A percentile compares a stretch with the other conserved stretches of the same genome.
Conservation (phyloP, 2,329 filamentous ascomycete genomes). For the Talaromyces sp. region DNA sequence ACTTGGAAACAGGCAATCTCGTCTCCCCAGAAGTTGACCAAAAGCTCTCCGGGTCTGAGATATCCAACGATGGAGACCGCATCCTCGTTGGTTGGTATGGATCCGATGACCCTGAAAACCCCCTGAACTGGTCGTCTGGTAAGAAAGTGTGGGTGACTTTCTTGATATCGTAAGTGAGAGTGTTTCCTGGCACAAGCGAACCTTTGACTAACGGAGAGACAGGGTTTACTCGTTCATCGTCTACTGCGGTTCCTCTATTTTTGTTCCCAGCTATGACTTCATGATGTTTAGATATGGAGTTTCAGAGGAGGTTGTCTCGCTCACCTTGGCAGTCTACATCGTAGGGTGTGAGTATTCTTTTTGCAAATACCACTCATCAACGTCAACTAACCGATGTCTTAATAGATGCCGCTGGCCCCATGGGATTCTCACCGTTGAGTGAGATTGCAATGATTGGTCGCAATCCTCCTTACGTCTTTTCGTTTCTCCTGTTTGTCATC, state of each 20-base stretch:
- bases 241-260: constrained; percentile 33
- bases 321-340: constrained; percentile 31
- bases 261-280: constrained; percentile 2
- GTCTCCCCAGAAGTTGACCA: not conserved
- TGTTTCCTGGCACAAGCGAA: too few relatives aligned
- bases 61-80: constrained; percentile 31
- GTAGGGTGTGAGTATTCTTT: too few relatives aligned
- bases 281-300: constrained; percentile 7
- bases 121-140: constrained; percentile 25
- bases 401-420: constrained; percentile 60
- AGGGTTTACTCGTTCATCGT: constrained; percentile 36
- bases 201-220: too few relatives aligned
- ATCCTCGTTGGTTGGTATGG: constrained; percentile 34
- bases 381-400: too few relatives aligned
- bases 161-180: too few relatives aligned
- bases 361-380: too few relatives aligned
- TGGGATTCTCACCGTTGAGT: constrained; percentile 60
- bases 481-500: constrained; percentile 63
- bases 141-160: too few relatives aligned
- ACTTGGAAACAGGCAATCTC: not conserved
- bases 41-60: constrained; percentile 16
- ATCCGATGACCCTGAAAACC: constrained; percentile 23
- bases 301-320: constrained; percentile 20
- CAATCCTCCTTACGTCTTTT: constrained; percentile 61
- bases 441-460: constrained; percentile 63